Percentiles rank a stretch among this genome's conserved stretches.
Evolutionary conservation across 2,329 filamentous ascomycete species (phyloP).

Genomic region (Alternaria rosae): DNA sequence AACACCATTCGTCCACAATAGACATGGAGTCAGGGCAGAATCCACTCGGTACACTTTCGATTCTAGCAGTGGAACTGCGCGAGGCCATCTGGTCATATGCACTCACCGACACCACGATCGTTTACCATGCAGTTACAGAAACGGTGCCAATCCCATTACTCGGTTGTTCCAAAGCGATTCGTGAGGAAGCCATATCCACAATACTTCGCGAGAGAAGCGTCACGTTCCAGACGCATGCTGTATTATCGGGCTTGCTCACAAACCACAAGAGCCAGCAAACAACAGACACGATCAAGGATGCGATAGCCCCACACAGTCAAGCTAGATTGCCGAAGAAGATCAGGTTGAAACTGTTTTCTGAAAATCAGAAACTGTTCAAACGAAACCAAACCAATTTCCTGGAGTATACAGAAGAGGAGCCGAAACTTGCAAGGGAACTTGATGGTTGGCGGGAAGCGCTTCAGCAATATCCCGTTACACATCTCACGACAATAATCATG

Average conservation of each 20-base stretch:
- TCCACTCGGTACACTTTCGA: slow-evolving; percentile 1
- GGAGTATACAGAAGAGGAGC: not conserved
- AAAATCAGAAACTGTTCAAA: not conserved
- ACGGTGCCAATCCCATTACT: not conserved
- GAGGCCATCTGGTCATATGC: not conserved
- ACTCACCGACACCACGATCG: slow-evolving; percentile 1
- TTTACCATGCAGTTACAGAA: not conserved
- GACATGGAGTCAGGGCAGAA: not conserved
- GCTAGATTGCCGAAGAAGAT: not conserved
- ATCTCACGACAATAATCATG: not conserved
- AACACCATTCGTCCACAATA: not conserved
- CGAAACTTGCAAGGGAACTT: not conserved
- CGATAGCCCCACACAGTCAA: not conserved
- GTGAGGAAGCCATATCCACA: not conserved
- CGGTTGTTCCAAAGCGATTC: slow-evolving; percentile 2
- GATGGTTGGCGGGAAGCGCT: slow-evolving; percentile 1
- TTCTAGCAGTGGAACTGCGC: not conserved
- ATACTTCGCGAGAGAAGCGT: not conserved
- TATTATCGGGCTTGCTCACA: not conserved
- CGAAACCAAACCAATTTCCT: not conserved
- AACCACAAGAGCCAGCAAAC: not conserved
- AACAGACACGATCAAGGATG: not conserved
- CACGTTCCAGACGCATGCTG: slow-evolving; percentile 1
- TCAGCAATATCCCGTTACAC: not conserved
- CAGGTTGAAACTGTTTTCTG: not conserved